Evolutionary conservation across 2,329 filamentous ascomycete genomes (phyloP), one percentile per base, ranked within the genome.

Genomic region (Macroventuria anomochaeta): DNA sequence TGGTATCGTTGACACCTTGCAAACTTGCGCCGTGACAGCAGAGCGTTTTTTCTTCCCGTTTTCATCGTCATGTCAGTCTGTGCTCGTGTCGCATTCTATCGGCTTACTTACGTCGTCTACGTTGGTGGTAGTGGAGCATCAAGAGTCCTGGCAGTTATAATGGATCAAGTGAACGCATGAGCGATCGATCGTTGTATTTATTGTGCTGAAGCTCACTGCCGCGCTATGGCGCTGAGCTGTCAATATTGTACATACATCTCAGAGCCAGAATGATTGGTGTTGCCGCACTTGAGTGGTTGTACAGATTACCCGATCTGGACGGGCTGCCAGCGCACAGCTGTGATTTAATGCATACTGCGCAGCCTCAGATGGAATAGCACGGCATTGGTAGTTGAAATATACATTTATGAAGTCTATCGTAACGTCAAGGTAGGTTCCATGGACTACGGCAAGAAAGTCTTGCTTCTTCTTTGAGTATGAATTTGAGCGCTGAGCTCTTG

Each of bases 281-380:
- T 7, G 21, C 29, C 10, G 17, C 7, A 23, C 28, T 7, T 25
- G 49, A 53, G 40, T 53, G 37, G 49, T 53, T 39, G 49, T 53
- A 41, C 41, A 37, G 21, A 44, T 53, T 46, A 23, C 49, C 49
- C 38, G 23, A 40, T 53, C 36, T 1, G 49, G 49, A 46, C 29
- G n/a, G 18, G 13, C 32, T 53, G 49, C 49, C 49, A 53, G 29
- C 49, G 49, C 48, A 52, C 38, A 46, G 25, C 48, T 40, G 29
- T 43, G 42, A 46, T 47, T 36, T 21, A 41, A 26, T 40, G 42
- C 47, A 32, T 32, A 33, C n/a, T 13, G 32, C 34, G 33, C 33
- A 32, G 20, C 39, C 26, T 51, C 39, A 20, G 26, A 37, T 26
- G 39, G 33, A 25, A 15, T 28, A 25, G 46, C 21, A 20, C 20